A percentile compares a stretch with the other conserved stretches of the same genome.
These are phyloP conservation scores for Staphylotrichum longicolle DNA, from an alignment of 495 filamentous ascomycete genomes.

Conservation along the genomic window DNA sequence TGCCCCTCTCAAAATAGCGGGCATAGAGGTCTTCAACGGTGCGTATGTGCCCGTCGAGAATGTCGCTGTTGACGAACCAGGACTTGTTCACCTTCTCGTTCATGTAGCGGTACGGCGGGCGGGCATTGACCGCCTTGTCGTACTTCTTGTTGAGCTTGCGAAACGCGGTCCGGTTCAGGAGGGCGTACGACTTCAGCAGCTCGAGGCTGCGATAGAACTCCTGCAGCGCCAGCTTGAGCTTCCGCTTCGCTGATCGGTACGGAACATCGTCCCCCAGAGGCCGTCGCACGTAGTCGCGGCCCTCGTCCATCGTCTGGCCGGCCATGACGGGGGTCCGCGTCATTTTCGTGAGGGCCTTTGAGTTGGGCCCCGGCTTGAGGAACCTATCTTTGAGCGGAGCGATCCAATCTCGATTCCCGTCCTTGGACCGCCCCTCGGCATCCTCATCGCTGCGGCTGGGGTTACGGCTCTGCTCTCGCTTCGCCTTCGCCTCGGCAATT, in stretches of 20 bases:
- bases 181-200: slow-evolving; percentile 82
- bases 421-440: slow-evolving; percentile 23
- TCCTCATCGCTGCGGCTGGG: slow-evolving; percentile 15
- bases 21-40: slow-evolving; percentile 87
- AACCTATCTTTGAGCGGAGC: slow-evolving; percentile 44
- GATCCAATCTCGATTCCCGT: slow-evolving; percentile 37
- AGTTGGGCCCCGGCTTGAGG: slow-evolving; percentile 47
- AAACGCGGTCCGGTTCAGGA: slow-evolving; percentile 87
- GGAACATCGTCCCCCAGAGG: slow-evolving; percentile 60
- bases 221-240: slow-evolving; percentile 83
- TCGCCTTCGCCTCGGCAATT: slow-evolving; percentile 48
- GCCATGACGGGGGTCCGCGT: slow-evolving; percentile 41
- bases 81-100: slow-evolving; percentile 86
- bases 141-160: slow-evolving; percentile 99
- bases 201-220: slow-evolving; percentile 93
- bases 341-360: slow-evolving; percentile 44
- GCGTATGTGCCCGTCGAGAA: slow-evolving; percentile 71
- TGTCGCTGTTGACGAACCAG: slow-evolving; percentile 83
- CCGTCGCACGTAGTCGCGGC: slow-evolving; percentile 63
- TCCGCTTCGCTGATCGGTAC: slow-evolving; percentile 81
- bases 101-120: slow-evolving; percentile 78
- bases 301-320: slow-evolving; percentile 38
- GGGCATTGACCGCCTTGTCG: slow-evolving; percentile 80
- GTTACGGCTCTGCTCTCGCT: slow-evolving; percentile 24
- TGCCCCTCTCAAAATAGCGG: slow-evolving; percentile 85